Evolutionary conservation across 1,284 basidiomycete species (phyloP).

Genomic region (Moesziomyces sp.): DNA sequence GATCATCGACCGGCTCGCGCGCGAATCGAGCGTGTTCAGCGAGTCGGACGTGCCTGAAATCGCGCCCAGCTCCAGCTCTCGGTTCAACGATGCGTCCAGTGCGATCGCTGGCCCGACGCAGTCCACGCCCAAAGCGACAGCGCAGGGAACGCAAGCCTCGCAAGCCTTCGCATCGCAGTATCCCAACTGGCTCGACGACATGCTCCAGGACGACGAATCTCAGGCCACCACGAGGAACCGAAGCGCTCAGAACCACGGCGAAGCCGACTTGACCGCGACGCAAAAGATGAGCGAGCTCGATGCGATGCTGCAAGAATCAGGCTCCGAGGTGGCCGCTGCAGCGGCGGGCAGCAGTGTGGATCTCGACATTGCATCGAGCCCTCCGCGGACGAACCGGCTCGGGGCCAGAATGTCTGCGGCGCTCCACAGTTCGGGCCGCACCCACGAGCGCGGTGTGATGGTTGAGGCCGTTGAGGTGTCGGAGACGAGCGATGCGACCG

Average conservation of each 20-base stretch:
- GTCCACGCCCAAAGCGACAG: constrained; percentile 27
- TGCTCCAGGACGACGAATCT: constrained; percentile 27
- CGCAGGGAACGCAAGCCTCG: constrained; percentile 6
- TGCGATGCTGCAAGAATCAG: constrained; percentile 15
- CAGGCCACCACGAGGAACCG: constrained; percentile 1
- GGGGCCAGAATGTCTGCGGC: constrained; percentile 23
- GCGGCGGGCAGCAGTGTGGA: constrained; percentile 16
- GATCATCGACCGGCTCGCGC: constrained; percentile 39
- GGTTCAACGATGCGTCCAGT: constrained; percentile 15
- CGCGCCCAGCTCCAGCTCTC: constrained; percentile 18
- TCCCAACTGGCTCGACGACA: constrained; percentile 33
- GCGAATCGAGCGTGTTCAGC: constrained; percentile 33
- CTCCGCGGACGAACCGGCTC: constrained; percentile 18
- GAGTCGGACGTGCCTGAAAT: constrained; percentile 27
- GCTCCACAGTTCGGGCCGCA: constrained; percentile 23
- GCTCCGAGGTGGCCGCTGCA: constrained; percentile 3
- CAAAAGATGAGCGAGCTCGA: constrained; percentile 37
- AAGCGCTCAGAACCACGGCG: neutral
- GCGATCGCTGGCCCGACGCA: constrained; percentile 20
- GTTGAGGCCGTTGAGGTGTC: constrained; percentile 4
- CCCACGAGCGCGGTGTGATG: neutral
- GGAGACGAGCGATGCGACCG: constrained; percentile 22
- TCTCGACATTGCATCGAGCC: constrained; percentile 38
- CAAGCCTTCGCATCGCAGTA: constrained; percentile 47
- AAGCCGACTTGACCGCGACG: constrained; percentile 20